These are phyloP conservation scores for Wickerhamomyces bisporus DNA, from an alignment of 805 yeast genomes.

Conservation along the genomic window DNA sequence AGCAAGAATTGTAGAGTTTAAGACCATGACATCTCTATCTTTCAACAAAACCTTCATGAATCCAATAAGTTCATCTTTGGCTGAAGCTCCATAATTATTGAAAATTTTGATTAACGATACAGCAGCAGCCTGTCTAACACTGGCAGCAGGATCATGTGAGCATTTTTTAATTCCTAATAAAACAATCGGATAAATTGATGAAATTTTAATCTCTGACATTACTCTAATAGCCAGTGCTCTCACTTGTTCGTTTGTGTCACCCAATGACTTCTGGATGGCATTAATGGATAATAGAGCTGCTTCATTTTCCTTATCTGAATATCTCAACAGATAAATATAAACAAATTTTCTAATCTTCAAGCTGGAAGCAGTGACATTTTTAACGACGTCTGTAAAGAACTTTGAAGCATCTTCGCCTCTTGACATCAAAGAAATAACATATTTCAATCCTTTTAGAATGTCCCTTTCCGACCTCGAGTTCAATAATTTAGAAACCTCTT, in stretches of 20 bases:
- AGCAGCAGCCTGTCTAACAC: constrained; percentile 77
- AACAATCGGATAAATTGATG: constrained; percentile 77
- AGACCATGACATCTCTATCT: constrained; percentile 65
- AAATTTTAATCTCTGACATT: constrained; percentile 76
- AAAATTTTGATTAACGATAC: constrained; percentile 61
- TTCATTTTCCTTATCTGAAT: constrained; percentile 82
- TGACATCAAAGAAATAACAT: constrained; percentile 42
- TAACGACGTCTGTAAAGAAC: constrained; percentile 82
- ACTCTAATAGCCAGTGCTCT: constrained; percentile 75
- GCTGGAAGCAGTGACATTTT: constrained; percentile 69
- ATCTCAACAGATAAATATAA: constrained; percentile 64
- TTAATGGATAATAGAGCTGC: constrained; percentile 86
- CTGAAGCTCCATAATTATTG: constrained; percentile 36
- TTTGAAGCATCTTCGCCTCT: constrained; percentile 32
- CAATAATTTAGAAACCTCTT: constrained; percentile 60
- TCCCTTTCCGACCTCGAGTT: constrained; percentile 68
- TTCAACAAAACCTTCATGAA: constrained; percentile 48
- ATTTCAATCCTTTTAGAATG: constrained; percentile 52
- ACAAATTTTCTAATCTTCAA: constrained; percentile 70
- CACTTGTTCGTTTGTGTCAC: constrained; percentile 61
- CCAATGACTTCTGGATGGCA: constrained; percentile 79
- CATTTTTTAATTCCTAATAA: constrained; percentile 67
- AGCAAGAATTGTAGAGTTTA: constrained; percentile 61
- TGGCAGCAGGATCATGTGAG: constrained; percentile 63
- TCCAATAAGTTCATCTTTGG: constrained; percentile 45